These are phyloP conservation scores for Psophocarpus tetragonolobus DNA, from an alignment of 306 rosid species.

Conservation along the genomic window DNA sequence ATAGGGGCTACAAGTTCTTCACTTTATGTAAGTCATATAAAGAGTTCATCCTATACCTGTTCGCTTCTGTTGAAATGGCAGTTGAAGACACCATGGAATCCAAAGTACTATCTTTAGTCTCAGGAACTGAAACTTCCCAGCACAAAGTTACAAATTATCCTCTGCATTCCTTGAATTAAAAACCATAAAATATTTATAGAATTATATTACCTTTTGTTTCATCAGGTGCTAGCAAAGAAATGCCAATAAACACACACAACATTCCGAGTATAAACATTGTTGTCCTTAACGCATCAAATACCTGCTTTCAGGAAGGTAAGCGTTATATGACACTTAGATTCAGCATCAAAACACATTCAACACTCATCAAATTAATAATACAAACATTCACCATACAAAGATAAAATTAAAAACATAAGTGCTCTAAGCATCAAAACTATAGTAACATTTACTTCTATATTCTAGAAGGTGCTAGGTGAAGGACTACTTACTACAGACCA, in stretches of 20 bases:
- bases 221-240: slow-evolving; percentile 95
- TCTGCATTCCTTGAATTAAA: slow-evolving; percentile 20
- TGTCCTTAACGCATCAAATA: slow-evolving; percentile 83
- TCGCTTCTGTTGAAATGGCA: slow-evolving; percentile 62
- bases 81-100: slow-evolving; percentile 62
- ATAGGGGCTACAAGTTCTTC: not conserved
- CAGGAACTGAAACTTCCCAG: slow-evolving; percentile 60
- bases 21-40: not conserved
- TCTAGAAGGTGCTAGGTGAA: not conserved
- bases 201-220: slow-evolving; percentile 75
- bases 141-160: slow-evolving; percentile 32
- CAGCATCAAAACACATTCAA: slow-evolving; percentile 5
- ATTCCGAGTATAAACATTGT: slow-evolving; percentile 93
- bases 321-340: slow-evolving; percentile 33
- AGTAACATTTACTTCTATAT: slow-evolving; percentile 13
- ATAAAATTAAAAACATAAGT: not conserved
- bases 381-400: not conserved
- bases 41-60: slow-evolving; percentile 54
- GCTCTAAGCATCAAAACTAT: not conserved
- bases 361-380: slow-evolving; percentile 12
- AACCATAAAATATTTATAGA: slow-evolving; percentile 21
- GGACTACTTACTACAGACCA: slow-evolving; percentile 6
- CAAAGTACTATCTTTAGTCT: slow-evolving; percentile 64
- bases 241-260: slow-evolving; percentile 89
- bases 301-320: slow-evolving; percentile 59